These are phyloP conservation scores for Conidiobolus coronatus DNA, from an alignment of 371 early-diverging fungal genomes.

Conservation along the genomic window DNA sequence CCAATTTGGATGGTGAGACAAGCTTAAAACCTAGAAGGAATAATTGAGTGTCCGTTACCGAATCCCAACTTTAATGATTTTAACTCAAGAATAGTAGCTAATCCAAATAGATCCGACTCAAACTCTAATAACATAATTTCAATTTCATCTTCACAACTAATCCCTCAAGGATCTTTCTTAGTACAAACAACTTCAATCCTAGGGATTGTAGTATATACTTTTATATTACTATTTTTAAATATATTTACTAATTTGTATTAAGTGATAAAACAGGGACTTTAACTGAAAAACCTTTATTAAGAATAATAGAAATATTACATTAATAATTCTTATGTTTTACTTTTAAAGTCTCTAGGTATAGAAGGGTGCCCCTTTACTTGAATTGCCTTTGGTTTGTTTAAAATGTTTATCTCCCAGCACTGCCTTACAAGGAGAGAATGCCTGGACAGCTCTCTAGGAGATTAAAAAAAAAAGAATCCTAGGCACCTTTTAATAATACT, in stretches of 20 bases:
- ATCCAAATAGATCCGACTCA: conserved; percentile 4
- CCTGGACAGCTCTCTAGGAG: too few relatives aligned
- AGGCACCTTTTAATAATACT: too few relatives aligned
- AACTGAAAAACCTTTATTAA: too few relatives aligned
- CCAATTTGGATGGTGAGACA: conserved; percentile 64
- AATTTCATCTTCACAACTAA: conserved; percentile 11
- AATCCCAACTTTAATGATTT: conserved; percentile 38
- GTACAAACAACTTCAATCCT: conserved; percentile 52
- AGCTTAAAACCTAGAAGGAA: conserved; percentile 50
- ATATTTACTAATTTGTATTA: conserved; percentile 73
- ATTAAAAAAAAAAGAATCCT: too few relatives aligned
- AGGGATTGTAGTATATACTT: conserved; percentile 54
- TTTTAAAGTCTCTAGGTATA: too few relatives aligned
- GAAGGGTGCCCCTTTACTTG: too few relatives aligned
- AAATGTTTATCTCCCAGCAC: too few relatives aligned
- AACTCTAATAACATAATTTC: conserved; percentile 6
- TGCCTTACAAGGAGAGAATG: too few relatives aligned
- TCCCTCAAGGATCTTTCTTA: conserved; percentile 49
- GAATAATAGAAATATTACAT: too few relatives aligned
- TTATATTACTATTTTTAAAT: conserved; percentile 73
- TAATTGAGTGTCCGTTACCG: conserved; percentile 15
- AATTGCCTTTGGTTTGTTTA: too few relatives aligned
- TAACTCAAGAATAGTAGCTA: conserved; percentile 23
- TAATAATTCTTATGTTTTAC: too few relatives aligned
- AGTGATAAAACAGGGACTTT: conserved; percentile 94